Evolutionary conservation across 2,329 filamentous ascomycete species (phyloP).

Genomic region (Dothideomycetes sp.): DNA sequence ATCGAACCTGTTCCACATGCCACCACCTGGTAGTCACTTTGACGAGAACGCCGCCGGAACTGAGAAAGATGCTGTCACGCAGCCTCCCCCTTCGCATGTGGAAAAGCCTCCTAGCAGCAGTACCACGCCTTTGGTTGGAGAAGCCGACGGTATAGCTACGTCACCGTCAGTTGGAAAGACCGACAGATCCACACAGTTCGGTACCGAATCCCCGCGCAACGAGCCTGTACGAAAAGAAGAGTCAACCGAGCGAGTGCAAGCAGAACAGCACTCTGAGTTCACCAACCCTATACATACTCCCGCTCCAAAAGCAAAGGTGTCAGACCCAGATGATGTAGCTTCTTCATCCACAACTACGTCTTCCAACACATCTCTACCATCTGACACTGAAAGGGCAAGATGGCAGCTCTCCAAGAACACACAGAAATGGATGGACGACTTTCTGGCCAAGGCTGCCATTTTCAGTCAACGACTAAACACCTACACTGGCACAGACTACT

Average conservation of each 20-base stretch:
- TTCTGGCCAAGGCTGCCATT: constrained; percentile 74
- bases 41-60: neutral
- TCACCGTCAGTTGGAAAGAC: too few relatives aligned
- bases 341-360: neutral
- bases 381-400: constrained; percentile 40
- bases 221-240: too few relatives aligned
- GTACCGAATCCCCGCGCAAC: too few relatives aligned
- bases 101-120: too few relatives aligned
- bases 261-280: too few relatives aligned
- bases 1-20: neutral
- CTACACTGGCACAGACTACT: constrained; percentile 77
- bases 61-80: neutral
- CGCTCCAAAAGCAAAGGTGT: too few relatives aligned
- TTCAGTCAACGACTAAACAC: constrained; percentile 86
- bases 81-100: too few relatives aligned
- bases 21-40: neutral
- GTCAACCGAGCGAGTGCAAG: too few relatives aligned
- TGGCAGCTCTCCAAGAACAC: constrained; percentile 51
- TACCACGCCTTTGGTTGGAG: too few relatives aligned
- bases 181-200: too few relatives aligned
- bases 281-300: too few relatives aligned
- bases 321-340: neutral
- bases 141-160: too few relatives aligned
- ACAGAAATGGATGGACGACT: constrained; percentile 70
- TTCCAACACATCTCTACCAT: constrained; percentile 35